Evolutionary conservation across 2,329 filamentous ascomycete genomes (phyloP).

Genomic region (Mycocentrospora acerina): DNA sequence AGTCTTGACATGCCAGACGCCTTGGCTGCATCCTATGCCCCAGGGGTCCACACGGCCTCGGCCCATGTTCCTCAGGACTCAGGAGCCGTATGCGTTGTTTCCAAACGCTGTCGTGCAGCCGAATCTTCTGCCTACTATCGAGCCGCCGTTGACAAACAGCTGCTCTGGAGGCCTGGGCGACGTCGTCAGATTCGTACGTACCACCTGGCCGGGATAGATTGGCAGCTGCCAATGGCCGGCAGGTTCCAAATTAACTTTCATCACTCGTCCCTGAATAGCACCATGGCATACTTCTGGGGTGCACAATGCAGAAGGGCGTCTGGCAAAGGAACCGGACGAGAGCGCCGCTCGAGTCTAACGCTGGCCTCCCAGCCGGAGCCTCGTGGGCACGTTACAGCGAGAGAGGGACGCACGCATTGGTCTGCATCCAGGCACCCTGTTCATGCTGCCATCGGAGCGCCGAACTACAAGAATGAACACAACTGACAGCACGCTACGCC

Average conservation of each 20-base stretch:
- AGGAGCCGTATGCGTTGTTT: constrained; percentile 5
- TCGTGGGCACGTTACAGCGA: constrained; percentile 22
- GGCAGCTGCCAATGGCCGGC: constrained; percentile 15
- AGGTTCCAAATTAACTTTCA: constrained; percentile 19
- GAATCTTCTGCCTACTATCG: constrained; percentile 2
- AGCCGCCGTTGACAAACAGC: constrained; percentile 6
- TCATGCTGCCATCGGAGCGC: constrained; percentile 18
- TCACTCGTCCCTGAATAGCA: constrained; percentile 17
- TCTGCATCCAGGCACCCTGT: constrained; percentile 19
- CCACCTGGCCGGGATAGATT: constrained; percentile 15
- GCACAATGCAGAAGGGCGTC: constrained; percentile 7
- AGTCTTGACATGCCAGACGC: constrained; percentile 3
- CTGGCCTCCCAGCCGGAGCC: constrained; percentile 24
- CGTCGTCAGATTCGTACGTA: constrained; percentile 10
- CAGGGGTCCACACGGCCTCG: constrained; percentile 11
- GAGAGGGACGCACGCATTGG: constrained; percentile 23
- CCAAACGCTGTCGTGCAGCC: background rate
- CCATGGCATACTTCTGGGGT: constrained; percentile 8
- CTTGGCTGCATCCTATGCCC: constrained; percentile 13
- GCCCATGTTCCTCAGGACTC: constrained; percentile 8
- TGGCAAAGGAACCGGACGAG: constrained; percentile 4
- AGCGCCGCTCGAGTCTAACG: constrained; percentile 4
- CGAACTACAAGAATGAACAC: constrained; percentile 25
- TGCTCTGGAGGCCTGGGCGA: constrained; percentile 9
- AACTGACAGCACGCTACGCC: constrained; percentile 18